Evolutionary conservation across 352 stramenopile species (phyloP).

Genomic region (Chrysophaeum taylorii): DNA sequence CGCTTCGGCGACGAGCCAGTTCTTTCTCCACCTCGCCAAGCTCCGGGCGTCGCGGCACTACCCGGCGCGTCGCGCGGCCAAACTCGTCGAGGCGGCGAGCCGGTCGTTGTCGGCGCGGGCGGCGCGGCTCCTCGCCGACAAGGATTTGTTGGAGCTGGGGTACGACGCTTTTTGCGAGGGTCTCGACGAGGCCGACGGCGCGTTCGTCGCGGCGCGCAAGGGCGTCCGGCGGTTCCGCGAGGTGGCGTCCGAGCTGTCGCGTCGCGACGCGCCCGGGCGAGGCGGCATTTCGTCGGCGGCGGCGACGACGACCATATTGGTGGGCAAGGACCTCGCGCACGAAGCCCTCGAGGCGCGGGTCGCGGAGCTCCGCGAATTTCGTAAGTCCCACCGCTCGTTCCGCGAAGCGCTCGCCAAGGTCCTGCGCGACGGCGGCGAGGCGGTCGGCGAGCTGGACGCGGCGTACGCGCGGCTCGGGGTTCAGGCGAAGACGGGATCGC

Average conservation of each 20-base stretch:
- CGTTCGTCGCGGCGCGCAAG: constrained; percentile 23
- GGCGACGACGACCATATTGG: too few relatives aligned
- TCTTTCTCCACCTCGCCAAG: constrained; percentile 2
- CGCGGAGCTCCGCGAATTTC: constrained; percentile 76
- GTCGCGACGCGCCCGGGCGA: too few relatives aligned
- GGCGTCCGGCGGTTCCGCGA: constrained; percentile 57
- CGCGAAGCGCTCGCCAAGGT: constrained; percentile 69
- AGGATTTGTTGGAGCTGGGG: not conserved
- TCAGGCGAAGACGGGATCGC: constrained; percentile 45
- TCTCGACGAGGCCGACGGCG: not conserved
- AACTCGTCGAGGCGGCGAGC: not conserved
- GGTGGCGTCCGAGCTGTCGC: constrained; percentile 65
- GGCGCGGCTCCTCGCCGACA: not conserved
- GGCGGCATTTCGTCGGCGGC: constrained; percentile 48
- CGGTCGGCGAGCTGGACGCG: constrained; percentile 49
- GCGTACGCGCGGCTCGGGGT: constrained; percentile 61
- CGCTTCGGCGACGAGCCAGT: not conserved
- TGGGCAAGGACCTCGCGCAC: constrained; percentile 49
- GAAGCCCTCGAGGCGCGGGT: constrained; percentile 52
- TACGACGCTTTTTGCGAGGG: constrained; percentile 20
- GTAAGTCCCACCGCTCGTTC: constrained; percentile 60
- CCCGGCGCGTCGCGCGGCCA: not conserved
- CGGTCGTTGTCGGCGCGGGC: not conserved
- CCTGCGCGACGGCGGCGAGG: constrained; percentile 35
- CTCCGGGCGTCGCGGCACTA: not conserved